Percentiles rank a stretch among this genome's conserved stretches.
Conservation (phyloP, 345 rosid species). For the Syzygium jambos region DNA sequence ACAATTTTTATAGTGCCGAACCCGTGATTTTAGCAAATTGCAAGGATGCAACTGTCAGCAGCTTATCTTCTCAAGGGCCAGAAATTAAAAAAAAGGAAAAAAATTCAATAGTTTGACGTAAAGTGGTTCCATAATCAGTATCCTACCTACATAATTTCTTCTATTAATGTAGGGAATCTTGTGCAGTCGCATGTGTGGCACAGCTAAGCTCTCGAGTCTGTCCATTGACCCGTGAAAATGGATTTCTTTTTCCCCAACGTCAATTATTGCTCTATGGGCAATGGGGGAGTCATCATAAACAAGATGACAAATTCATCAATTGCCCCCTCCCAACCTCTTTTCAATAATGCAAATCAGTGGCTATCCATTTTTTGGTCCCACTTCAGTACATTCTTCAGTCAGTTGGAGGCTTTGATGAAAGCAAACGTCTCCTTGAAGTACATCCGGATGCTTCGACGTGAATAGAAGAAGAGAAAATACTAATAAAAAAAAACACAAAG, state of each 20-base stretch:
- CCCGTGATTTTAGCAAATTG: neutral
- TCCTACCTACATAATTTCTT: neutral
- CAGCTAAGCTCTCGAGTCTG: neutral
- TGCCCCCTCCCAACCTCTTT: neutral
- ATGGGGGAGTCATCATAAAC: slow-evolving; percentile 10
- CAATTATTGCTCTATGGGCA: neutral
- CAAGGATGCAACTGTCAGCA: neutral
- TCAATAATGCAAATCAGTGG: neutral
- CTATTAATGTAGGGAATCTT: neutral
- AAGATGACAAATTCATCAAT: neutral
- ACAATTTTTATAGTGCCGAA: fast-evolving
- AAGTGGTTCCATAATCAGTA: neutral
- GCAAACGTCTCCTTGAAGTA: neutral
- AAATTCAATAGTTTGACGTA: neutral
- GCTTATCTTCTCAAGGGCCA: neutral
- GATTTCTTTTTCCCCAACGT: neutral
- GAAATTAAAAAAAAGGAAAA: neutral
- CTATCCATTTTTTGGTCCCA: neutral
- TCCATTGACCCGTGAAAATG: neutral
- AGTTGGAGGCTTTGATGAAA: neutral
- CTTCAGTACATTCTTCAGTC: neutral
- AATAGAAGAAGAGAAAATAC: neutral
- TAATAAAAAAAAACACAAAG: neutral
- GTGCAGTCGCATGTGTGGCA: neutral
- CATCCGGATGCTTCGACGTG: neutral